phyloP scores from a whole-genome alignment of 2,329 filamentous ascomycete genomes.

The Talaromyces marneffei region DNA sequence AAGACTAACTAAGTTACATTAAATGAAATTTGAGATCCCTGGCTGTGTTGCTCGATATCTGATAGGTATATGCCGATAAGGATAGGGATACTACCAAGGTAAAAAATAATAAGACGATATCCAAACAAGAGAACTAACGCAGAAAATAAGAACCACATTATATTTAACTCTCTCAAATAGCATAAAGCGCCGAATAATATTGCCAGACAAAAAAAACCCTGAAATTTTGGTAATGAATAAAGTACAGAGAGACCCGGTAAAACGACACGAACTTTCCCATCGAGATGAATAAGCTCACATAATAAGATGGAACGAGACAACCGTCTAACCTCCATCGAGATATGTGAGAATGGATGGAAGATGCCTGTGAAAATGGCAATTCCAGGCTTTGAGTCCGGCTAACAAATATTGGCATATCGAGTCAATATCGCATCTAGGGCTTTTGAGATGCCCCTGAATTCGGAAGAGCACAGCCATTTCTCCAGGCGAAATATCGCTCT shows the following conservation, averaged over 20 bases:
- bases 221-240: neutral
- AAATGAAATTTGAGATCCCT: too few relatives aligned
- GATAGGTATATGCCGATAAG: too few relatives aligned
- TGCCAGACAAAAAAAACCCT: neutral
- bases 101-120: neutral
- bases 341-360: neutral
- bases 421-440: neutral
- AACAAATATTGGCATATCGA: too few relatives aligned
- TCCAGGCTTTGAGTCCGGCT: too few relatives aligned
- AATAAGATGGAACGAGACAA: neutral
- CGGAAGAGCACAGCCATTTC: neutral
- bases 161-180: neutral
- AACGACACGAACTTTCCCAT: neutral
- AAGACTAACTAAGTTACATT: too few relatives aligned
- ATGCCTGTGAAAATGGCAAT: too few relatives aligned
- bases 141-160: conserved; percentile 3
- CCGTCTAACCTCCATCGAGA: neutral
- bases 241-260: neutral
- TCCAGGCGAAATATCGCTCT: neutral
- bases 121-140: neutral
- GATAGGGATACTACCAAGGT: too few relatives aligned
- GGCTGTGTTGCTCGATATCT: neutral
- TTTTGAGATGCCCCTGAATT: neutral
- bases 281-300: neutral
- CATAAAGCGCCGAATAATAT: neutral